phyloP scores from a whole-genome alignment of 2,329 filamentous ascomycete genomes.

The Fusarium devonianum region DNA sequence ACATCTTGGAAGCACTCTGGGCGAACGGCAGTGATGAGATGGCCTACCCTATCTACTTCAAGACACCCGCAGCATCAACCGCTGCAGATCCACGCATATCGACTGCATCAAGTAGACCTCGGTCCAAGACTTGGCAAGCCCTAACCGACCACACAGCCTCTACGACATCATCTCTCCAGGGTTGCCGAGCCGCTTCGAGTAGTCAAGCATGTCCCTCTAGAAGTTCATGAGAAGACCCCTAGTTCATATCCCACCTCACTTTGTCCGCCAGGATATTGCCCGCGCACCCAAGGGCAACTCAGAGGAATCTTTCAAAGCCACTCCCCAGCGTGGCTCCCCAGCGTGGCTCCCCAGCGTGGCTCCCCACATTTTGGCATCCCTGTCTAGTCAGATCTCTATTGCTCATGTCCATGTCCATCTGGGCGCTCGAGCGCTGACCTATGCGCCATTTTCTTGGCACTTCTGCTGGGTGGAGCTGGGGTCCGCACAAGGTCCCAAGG shows the following conservation, averaged over 20 bases:
- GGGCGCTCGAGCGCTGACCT: constrained; percentile 9
- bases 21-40: constrained; percentile 6
- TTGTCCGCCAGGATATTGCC: constrained; percentile 1
- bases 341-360: constrained; percentile 1
- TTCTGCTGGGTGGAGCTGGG: constrained; percentile 25
- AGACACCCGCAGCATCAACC: neutral
- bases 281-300: neutral
- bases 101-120: constrained; percentile 5
- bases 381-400: constrained; percentile 35
- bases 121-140: constrained; percentile 16
- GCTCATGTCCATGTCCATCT: constrained; percentile 11
- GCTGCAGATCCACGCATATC: neutral
- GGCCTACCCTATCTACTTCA: neutral
- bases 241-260: neutral
- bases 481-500: constrained; percentile 22
- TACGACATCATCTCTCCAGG: neutral
- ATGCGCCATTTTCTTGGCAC: constrained; percentile 39
- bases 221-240: neutral
- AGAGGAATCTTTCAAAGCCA: constrained; percentile 2
- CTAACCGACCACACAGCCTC: neutral
- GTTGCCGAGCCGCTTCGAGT: neutral
- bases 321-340: neutral
- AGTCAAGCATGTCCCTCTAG: neutral
- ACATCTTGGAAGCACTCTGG: neutral
- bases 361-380: constrained; percentile 32